Percentiles rank a stretch among this genome's conserved stretches.
These are phyloP conservation scores for Vigna unguiculata DNA, from an alignment of 306 rosid genomes.

Conservation along the genomic window DNA sequence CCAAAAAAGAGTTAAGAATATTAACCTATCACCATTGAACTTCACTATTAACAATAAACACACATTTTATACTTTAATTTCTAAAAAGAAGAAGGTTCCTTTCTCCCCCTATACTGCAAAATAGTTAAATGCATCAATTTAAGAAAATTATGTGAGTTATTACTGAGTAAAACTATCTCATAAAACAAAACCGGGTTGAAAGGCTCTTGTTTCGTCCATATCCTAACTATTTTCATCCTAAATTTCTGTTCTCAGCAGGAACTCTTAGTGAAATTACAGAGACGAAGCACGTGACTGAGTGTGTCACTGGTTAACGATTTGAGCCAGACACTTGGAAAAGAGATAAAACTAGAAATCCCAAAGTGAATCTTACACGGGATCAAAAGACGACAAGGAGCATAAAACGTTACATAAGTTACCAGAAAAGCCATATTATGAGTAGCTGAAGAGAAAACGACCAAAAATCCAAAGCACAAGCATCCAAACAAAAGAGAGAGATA, in stretches of 20 bases:
- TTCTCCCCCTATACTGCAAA: neutral
- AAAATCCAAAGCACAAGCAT: slow-evolving; percentile 34
- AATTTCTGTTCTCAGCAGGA: slow-evolving; percentile 11
- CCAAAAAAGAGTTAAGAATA: neutral
- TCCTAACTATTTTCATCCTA: neutral
- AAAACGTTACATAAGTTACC: slow-evolving; percentile 29
- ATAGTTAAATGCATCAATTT: slow-evolving; percentile 1
- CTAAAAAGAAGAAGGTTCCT: neutral
- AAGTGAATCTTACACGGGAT: slow-evolving; percentile 28
- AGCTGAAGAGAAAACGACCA: slow-evolving; percentile 25
- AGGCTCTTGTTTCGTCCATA: neutral
- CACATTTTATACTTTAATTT: neutral
- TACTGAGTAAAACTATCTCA: neutral
- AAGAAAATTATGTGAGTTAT: slow-evolving; percentile 20
- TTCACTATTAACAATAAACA: slow-evolving; percentile 2
- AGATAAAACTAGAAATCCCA: slow-evolving; percentile 25
- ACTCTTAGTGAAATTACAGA: slow-evolving; percentile 3
- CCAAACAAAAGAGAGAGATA: neutral
- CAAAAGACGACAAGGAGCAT: slow-evolving; percentile 34
- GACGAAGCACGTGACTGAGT: slow-evolving; percentile 16
- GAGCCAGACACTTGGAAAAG: slow-evolving; percentile 16
- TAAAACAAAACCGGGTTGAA: neutral
- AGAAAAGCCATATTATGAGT: neutral
- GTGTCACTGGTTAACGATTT: slow-evolving; percentile 19
- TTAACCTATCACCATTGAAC: neutral